Evolutionary conservation across 305 asterid genomes (phyloP), one percentile per base, ranked within the genome.

Genomic region (Rubia peregrina): DNA sequence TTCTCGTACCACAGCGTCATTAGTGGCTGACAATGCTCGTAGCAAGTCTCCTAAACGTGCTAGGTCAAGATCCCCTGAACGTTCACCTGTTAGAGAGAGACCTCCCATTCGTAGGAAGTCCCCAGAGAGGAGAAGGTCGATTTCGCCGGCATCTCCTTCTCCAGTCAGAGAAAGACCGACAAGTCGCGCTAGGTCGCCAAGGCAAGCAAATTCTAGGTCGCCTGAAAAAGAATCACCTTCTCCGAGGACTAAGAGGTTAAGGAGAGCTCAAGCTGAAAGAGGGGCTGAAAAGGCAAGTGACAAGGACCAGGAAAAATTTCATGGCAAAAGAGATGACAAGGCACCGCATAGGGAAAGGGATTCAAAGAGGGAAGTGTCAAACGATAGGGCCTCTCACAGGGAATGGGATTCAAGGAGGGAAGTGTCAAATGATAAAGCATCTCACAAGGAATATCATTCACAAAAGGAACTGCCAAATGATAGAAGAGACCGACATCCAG

Each of bases 241-340:
- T 40, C 97, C 97, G 3, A 89, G 85, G 48, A 85, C 90, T 74
- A 90, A 80, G 79, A 84, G 97, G 79, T 81, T 89, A 75, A 84
- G 74, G 75, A 79, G 88, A 76, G 86, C 74, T 77, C 85, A 76
- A 73, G 82, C 83, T 59, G 93, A 87, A 67, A 80, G 84, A 65
- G 85, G 78, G 79, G 78, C 80, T 81, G 89, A 67, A 68, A 83
- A 82, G 55, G 77, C 76, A 73, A 82, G 82, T 48, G 87, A 74
- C 73, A 80, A 77, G 78, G 92, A 81, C 48, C 77, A 71, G 26
- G 95, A 80, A 59, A 88, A 76, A 65, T 76, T 67, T 72, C 84
- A 78, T 53, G 80, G 76, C 36, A 87, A 78, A 77, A 80, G 75
- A 16, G 17, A 1, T 2, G 56, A 49, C 17, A 49, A 49, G 56